Percentiles rank a stretch among this genome's conserved stretches.
These are phyloP conservation scores for Jackrogersella multiformis DNA, from an alignment of 495 filamentous ascomycete genomes.

Conservation along the genomic window DNA sequence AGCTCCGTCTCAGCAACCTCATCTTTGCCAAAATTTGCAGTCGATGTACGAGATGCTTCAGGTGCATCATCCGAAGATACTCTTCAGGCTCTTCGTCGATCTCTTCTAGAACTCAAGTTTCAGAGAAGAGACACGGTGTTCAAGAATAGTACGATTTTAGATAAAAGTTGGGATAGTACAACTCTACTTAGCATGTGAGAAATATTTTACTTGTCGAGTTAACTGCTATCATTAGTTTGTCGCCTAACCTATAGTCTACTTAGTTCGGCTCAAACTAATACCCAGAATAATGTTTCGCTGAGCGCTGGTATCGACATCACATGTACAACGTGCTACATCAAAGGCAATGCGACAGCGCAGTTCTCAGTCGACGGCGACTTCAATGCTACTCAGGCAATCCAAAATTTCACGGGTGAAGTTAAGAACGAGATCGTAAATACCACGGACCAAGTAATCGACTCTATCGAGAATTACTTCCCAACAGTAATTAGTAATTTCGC, in stretches of 20 bases:
- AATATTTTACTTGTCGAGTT: background rate
- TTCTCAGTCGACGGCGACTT: constrained; percentile 53
- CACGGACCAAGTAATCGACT: constrained; percentile 38
- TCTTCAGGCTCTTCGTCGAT: constrained; percentile 24
- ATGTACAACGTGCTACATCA: constrained; percentile 63
- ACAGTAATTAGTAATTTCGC: constrained; percentile 23
- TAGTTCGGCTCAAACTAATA: constrained; percentile 10
- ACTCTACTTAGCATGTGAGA: constrained; percentile 48
- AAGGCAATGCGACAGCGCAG: constrained; percentile 54
- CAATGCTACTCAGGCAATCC: constrained; percentile 50
- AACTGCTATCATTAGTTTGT: background rate
- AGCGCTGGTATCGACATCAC: constrained; percentile 50
- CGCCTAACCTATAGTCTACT: background rate
- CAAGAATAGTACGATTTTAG: constrained; percentile 52
- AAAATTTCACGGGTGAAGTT: constrained; percentile 45
- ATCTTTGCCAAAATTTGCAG: constrained; percentile 10
- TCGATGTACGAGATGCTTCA: constrained; percentile 23
- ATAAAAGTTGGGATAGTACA: constrained; percentile 53
- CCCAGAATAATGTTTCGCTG: constrained; percentile 8
- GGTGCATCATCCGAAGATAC: constrained; percentile 31
- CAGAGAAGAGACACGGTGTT: constrained; percentile 24
- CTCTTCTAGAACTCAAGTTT: constrained; percentile 16
- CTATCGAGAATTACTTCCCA: constrained; percentile 42
- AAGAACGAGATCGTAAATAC: constrained; percentile 46
- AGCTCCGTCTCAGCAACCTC: constrained; percentile 20